Evolutionary conservation across 306 rosid species (phyloP), one percentile per base, ranked within the genome.

Genomic region (Castanospermum australe): DNA sequence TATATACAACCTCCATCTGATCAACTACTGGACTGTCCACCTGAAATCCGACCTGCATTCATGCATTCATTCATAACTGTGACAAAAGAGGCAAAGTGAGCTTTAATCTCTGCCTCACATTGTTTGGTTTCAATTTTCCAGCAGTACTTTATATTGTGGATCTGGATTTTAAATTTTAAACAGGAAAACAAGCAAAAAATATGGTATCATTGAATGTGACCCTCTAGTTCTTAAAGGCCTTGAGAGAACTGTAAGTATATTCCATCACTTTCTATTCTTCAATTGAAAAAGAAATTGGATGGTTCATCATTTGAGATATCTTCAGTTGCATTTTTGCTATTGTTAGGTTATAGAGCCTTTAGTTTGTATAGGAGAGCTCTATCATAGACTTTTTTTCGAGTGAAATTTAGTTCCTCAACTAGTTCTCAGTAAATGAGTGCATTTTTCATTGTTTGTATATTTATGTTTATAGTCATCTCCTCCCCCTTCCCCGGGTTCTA

Each of bases 21-120:
- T 79, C 94, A 87, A 83, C 54, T 45, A 42, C 68, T 63, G 56
- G 99, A 95, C 71, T 78, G 83, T 68, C 86, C 93, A 48, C 94
- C 83, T 79, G 97, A 93, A 79, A 84, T 93, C 81, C 94, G 87
- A 22, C 99, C 99, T 77, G 97, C 98, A 84, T 95, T 95, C 81
- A 63, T 83, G 17, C 99, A 93, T 90, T 76, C 93, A 36, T 68
- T 88, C 63, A 89, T 10, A 87, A 86, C 88, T 30, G 64, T 73
- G 79, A 22, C 18, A 65, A 84, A 52, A 54, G 87, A 84, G 20
- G 77, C 85, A 81, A 75, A 20, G 99, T 95, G 84, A 86, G 91
- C 54, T 79, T 66, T 62, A 21, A 67, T 77, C 36, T 65, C 68
- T 84, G 75, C 52, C n/a, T 71, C 55, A 39, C 59, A 22, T 80